Evolutionary conservation across 345 rosid species (phyloP), one percentile per base, ranked within the genome.

Genomic region (Luvunga scandens): DNA sequence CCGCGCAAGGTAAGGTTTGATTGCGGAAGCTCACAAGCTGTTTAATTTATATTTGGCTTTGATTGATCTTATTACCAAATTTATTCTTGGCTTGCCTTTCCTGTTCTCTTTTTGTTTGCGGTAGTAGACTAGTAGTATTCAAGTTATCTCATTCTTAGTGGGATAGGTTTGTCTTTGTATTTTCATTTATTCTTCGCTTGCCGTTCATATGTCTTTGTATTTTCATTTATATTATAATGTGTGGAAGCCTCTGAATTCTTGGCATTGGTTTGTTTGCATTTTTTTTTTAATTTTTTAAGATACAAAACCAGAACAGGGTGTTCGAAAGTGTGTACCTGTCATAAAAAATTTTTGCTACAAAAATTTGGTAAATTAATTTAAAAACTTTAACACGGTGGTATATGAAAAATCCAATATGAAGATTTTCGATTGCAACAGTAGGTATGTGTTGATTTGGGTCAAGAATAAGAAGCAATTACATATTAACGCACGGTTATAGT

Each of bases 61-160:
- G 18, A 3, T 25, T 68, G 50, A 70, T 66, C 75, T 73, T 72
- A 74, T 50, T 69, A 14, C 71, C 33, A 18, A 55, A 57, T 69
- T 80, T 68, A 76, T 85, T 80, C 90, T 80, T 81, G 76, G 28
- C 89, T 83, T 83, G 77, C 69, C 68, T 75, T 33, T 31, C 6
- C 4, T 59, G 64, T 30, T 16, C 36, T 42, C 48, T 27, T 68
- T 69, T 60, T 81, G 72, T 69, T 42, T 57, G 66, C 10, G 33
- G 60, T 31, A 16, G 50, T 39, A 39, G 45, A 39, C 45, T 9
- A 9, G 45, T 13, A 45, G n/a, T 19, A 38, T 73, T 53, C 5
- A 12, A 12, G 9, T 57, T 22, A 39, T 25, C 28, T 34, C 34
- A 9, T 75, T 81, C 48, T 30, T 39, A 36, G 24, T 53, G 77